These are phyloP conservation scores for Sporothrix curviconia DNA, from an alignment of 2,329 filamentous ascomycete genomes.

Conservation along the genomic window DNA sequence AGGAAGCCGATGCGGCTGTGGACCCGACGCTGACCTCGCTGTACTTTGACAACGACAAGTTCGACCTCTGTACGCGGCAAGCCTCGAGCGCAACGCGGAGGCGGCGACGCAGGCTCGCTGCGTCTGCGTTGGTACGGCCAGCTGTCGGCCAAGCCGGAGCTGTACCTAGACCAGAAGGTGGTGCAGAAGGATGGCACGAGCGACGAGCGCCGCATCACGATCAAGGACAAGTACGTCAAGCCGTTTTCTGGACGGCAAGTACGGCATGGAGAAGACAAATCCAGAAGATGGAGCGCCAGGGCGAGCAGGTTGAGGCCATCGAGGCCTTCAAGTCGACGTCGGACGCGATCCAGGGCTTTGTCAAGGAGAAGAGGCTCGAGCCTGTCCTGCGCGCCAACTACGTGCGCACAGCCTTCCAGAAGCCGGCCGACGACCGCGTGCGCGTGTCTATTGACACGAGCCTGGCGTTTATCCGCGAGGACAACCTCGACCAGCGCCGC, in stretches of 20 bases:
- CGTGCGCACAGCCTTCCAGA: constrained; percentile 90
- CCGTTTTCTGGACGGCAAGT: constrained; percentile 79
- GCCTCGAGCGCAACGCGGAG: constrained; percentile 57
- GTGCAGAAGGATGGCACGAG: constrained; percentile 70
- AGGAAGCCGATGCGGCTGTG: constrained; percentile 70
- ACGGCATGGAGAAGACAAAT: constrained; percentile 88
- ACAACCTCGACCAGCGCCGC: constrained; percentile 70
- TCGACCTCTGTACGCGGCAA: constrained; percentile 83
- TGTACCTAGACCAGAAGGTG: constrained; percentile 84
- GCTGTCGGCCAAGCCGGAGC: constrained; percentile 68
- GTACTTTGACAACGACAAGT: constrained; percentile 86
- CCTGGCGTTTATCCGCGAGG: constrained; percentile 76
- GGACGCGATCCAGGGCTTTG: constrained; percentile 70
- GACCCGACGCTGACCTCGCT: constrained; percentile 92
- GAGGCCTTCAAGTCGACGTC: constrained; percentile 66
- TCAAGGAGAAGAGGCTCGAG: constrained; percentile 69
- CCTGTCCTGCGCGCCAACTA: constrained; percentile 90
- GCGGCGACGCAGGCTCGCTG: constrained; percentile 61
- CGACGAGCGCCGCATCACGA: constrained; percentile 70
- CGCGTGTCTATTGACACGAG: constrained; percentile 91
- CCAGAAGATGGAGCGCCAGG: constrained; percentile 76
- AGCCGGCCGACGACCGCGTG: constrained; percentile 82
- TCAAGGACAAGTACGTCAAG: constrained; percentile 93
- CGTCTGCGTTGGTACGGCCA: constrained; percentile 90
- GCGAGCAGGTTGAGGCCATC: constrained; percentile 59